Percentiles rank a stretch among this genome's conserved stretches.
Conservation (phyloP, 768 basidiomycete species). For the Serendipita sp. region DNA sequence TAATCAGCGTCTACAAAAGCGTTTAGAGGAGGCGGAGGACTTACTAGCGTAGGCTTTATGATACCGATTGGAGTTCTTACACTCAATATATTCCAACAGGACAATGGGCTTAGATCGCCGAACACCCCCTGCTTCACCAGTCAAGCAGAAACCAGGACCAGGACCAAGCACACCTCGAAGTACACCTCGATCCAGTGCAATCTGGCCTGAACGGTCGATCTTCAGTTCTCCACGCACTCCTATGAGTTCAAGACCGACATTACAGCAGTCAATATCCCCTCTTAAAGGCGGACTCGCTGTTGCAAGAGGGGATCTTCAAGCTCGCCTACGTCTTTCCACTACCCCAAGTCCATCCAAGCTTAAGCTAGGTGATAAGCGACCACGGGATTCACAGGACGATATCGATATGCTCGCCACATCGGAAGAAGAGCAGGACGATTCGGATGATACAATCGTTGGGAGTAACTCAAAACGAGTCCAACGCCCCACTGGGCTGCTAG, state of each 20-base stretch:
- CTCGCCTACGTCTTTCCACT: background rate
- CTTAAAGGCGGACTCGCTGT: background rate
- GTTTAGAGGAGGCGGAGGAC: background rate
- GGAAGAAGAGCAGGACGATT: background rate
- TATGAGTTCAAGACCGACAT: background rate
- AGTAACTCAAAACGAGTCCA: background rate
- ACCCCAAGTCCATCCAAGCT: background rate
- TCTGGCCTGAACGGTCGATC: background rate
- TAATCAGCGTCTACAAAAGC: background rate
- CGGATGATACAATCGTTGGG: background rate
- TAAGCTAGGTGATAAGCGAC: background rate
- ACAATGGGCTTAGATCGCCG: background rate
- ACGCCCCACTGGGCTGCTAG: background rate
- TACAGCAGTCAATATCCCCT: background rate
- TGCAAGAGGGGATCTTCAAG: background rate
- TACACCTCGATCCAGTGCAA: background rate
- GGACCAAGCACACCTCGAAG: constrained; percentile 1
- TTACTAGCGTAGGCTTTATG: background rate
- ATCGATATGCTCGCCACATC: background rate
- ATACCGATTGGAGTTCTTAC: background rate
- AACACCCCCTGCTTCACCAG: background rate
- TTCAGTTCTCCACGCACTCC: background rate
- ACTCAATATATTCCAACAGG: background rate
- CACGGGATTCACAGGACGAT: background rate
- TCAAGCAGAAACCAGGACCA: background rate